phyloP scores from a whole-genome alignment of 495 filamentous ascomycete species.

The Trichoderma asperelloides region DNA sequence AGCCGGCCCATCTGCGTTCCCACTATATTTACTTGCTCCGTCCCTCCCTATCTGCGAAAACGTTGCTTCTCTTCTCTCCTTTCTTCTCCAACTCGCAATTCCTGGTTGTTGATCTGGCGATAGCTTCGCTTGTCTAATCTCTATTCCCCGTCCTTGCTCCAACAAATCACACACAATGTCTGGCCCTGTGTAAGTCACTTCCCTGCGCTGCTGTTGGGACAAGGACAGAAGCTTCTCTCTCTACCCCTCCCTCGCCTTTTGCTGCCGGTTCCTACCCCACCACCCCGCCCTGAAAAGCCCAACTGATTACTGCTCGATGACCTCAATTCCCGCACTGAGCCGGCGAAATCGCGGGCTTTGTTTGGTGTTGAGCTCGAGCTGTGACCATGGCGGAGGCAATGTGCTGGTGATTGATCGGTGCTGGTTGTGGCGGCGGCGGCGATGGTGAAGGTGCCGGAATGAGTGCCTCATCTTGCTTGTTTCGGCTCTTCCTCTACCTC shows the following conservation, averaged over 20 bases:
- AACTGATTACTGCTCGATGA: not conserved
- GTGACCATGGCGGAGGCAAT: not conserved
- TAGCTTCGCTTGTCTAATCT: conserved; percentile 6
- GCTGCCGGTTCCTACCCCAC: conserved; percentile 3
- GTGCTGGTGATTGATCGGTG: conserved; percentile 10
- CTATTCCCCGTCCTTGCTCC: conserved; percentile 11
- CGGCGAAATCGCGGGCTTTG: not conserved
- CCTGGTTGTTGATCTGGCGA: conserved; percentile 2
- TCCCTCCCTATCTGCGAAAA: not conserved
- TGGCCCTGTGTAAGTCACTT: conserved; percentile 45
- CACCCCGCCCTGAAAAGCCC: conserved; percentile 13
- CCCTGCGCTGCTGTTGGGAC: conserved; percentile 20
- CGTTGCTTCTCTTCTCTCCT: conserved; percentile 12
- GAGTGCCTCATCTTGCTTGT: conserved; percentile 6
- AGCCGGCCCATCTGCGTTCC: conserved; percentile 17
- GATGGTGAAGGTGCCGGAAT: conserved; percentile 10
- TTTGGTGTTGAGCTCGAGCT: conserved; percentile 5
- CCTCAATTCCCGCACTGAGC: conserved; percentile 12
- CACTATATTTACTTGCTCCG: conserved; percentile 17
- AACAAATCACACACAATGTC: conserved; percentile 33
- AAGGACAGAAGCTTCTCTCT: conserved; percentile 11
- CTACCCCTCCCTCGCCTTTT: conserved; percentile 5
- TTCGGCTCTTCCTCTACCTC: not conserved
- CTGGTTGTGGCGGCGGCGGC: not conserved
- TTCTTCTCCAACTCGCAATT: conserved; percentile 13